Evolutionary conservation across 257 asterid genomes (phyloP), one percentile per base, ranked within the genome.

Genomic region (Ajuga chamaepitys): DNA sequence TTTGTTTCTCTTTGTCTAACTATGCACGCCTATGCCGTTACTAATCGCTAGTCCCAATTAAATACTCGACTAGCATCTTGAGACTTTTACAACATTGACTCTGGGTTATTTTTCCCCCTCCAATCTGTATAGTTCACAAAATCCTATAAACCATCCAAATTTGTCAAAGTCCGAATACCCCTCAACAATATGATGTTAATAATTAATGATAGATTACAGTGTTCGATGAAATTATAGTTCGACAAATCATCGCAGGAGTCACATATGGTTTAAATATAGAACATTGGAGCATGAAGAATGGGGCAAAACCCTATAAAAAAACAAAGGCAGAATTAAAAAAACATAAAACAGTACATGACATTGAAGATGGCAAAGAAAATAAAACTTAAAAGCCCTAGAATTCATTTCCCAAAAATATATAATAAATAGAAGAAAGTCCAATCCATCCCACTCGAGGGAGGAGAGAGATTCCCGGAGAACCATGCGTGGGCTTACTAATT

Each of bases 401-500:
- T 74, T 77, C 65, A 69, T 65, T 75, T 81, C 73, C 81, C 79
- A 66, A 68, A 70, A 71, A 47, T 46, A 64, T 64, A 57, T 45
- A 38, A 58, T 51, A 25, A 16, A 59, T 54, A 67, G 34, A 47
- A 70, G 72, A 75, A 69, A 81, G 75, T 72, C 76, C 81, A 75
- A 75, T 46, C 71, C 62, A 47, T 77, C 52, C 77, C 80, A 72
- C 74, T 72, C 75, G 82, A 73, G 82, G 71, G 67, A 58, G 45
- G 59, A 58, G 92, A 87, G 86, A 85, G 93, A 85, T 88, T 85
- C 93, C 83, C 90, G 93, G 88, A 48, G 84, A 85, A 40, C 90
- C 93, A 78, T 64, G 93, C 93, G 87, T 81, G 95, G 93, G 90
- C 70, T 47, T 73, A 70, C 51, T 71, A 54, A 76, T 74, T 66